Conservation (phyloP, 768 basidiomycete genomes). For the Inosperma sp. region DNA sequence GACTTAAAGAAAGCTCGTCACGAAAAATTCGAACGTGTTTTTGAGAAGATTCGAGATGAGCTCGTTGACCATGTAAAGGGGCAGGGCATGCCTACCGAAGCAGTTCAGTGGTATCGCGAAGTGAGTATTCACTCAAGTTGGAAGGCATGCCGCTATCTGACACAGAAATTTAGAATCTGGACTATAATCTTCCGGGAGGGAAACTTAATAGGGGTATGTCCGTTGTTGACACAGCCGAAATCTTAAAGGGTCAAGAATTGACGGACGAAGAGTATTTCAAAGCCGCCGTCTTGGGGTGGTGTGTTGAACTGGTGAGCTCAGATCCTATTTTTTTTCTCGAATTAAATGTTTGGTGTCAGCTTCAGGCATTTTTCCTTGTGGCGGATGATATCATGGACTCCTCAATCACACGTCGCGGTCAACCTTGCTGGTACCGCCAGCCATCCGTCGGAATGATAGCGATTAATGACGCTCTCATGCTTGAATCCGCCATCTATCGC, state of each 20-base stretch:
- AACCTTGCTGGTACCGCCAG: conserved; percentile 89
- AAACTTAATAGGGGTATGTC: conserved; percentile 97
- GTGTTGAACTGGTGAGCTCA: conserved; percentile 83
- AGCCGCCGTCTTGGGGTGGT: conserved; percentile 89
- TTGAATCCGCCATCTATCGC: conserved; percentile 89
- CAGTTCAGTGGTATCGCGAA: conserved; percentile 76
- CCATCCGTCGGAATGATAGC: conserved; percentile 73
- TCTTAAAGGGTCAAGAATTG: conserved; percentile 67
- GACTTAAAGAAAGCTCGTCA: conserved; percentile 45
- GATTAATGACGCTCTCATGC: conserved; percentile 96
- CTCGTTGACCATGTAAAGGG: conserved; percentile 61
- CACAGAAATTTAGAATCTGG: conserved; percentile 54
- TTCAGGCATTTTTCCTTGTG: conserved; percentile 97
- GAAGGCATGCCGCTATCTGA: background rate
- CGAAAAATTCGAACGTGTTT: conserved; percentile 68
- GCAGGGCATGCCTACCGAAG: conserved; percentile 80
- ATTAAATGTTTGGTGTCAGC: conserved; percentile 40
- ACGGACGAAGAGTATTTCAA: conserved; percentile 84
- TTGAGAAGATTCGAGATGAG: conserved; percentile 68
- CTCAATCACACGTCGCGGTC: conserved; percentile 88
- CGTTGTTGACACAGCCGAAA: conserved; percentile 89
- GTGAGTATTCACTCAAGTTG: conserved; percentile 42
- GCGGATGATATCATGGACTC: conserved; percentile 97
- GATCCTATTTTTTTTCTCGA: background rate
- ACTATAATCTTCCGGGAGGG: conserved; percentile 94